phyloP scores from a whole-genome alignment of 805 yeast genomes.

The Lachancea lanzarotensis region DNA sequence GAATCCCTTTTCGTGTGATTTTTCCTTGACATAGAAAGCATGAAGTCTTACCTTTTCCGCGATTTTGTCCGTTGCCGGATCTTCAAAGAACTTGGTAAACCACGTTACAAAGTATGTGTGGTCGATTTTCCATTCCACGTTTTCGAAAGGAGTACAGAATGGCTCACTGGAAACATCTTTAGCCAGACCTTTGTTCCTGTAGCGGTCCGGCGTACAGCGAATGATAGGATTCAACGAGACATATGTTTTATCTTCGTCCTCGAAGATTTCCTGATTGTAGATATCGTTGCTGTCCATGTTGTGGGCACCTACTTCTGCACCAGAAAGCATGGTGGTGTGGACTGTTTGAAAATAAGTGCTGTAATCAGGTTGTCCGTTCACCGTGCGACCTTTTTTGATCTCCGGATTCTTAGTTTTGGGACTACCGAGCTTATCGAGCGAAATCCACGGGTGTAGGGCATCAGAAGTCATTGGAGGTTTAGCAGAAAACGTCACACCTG shows the following conservation, averaged over 20 bases:
- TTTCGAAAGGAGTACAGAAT: conserved; percentile 77
- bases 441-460: conserved; percentile 75
- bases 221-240: conserved; percentile 68
- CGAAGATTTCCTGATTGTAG: conserved; percentile 47
- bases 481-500: conserved; percentile 47
- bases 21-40: conserved; percentile 57
- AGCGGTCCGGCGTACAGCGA: conserved; percentile 78
- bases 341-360: conserved; percentile 73
- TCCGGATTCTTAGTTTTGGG: conserved; percentile 79
- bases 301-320: conserved; percentile 64
- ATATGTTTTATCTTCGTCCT: conserved; percentile 69
- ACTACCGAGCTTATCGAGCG: conserved; percentile 65
- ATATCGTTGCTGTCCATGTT: conserved; percentile 59
- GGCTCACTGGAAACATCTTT: conserved; percentile 58
- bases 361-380: conserved; percentile 63
- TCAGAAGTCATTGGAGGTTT: conserved; percentile 45
- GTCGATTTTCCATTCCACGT: conserved; percentile 49
- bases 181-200: conserved; percentile 56
- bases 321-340: conserved; percentile 47
- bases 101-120: conserved; percentile 72
- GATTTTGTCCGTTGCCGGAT: conserved; percentile 33
- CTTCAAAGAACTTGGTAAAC: conserved; percentile 59
- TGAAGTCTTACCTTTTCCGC: conserved; percentile 62
- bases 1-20: conserved; percentile 49
- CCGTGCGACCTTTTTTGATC: conserved; percentile 62